Evolutionary conservation across 2,329 filamentous ascomycete species (phyloP).

Genomic region (Lojkania enalia): DNA sequence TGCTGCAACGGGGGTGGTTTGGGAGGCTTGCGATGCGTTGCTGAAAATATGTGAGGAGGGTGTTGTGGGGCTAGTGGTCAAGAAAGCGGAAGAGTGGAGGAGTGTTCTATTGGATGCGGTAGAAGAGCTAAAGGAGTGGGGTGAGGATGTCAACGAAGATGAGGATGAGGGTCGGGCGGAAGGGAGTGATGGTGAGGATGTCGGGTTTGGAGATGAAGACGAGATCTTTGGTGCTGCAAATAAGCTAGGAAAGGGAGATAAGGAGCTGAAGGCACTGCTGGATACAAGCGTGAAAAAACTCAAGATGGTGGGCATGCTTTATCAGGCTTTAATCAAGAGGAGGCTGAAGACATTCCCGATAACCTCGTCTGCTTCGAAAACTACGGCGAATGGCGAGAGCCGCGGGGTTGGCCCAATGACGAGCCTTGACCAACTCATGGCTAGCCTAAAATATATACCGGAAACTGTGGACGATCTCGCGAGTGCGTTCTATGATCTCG

Average conservation of each 20-base stretch:
- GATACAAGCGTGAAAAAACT: conserved; percentile 66
- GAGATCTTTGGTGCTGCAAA: conserved; percentile 66
- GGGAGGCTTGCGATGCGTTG: conserved; percentile 80
- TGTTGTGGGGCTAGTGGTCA: conserved; percentile 69
- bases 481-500: conserved; percentile 71
- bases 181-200: conserved; percentile 42
- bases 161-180: conserved; percentile 52
- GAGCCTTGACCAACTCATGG: conserved; percentile 59
- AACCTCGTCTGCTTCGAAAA: conserved; percentile 15
- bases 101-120: conserved; percentile 80
- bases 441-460: conserved; percentile 62
- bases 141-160: conserved; percentile 68
- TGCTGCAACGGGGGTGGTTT: conserved; percentile 74
- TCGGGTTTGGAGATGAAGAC: conserved; percentile 60
- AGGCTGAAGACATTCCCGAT: conserved; percentile 62
- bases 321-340: conserved; percentile 70
- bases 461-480: conserved; percentile 72
- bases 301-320: conserved; percentile 69
- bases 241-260: conserved; percentile 63
- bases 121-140: conserved; percentile 86
- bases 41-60: conserved; percentile 66
- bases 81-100: conserved; percentile 72
- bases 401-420: conserved; percentile 20
- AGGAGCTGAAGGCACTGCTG: conserved; percentile 67
- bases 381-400: conserved; percentile 10